A percentile compares a stretch with the other conserved stretches of the same genome.
Conservation (phyloP, 345 rosid species). For the Bruguiera gymnorhiza region DNA sequence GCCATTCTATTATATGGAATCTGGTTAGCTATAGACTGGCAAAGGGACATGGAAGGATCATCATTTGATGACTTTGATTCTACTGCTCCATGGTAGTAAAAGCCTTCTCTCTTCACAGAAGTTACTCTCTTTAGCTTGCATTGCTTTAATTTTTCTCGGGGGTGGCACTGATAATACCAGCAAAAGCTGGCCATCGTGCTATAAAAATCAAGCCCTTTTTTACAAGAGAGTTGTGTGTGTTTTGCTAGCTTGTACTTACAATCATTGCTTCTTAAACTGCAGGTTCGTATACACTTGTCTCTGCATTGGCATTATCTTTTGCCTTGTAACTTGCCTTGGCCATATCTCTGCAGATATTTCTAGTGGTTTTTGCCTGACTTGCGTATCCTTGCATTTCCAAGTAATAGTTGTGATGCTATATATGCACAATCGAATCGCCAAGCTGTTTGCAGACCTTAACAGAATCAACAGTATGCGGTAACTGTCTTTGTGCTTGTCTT, state of each 20-base stretch:
- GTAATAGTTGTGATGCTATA: neutral
- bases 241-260: neutral
- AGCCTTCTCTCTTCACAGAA: neutral
- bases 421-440: too few relatives aligned
- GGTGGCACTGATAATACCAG: too few relatives aligned
- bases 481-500: slow-evolving; percentile 38
- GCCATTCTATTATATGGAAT: slow-evolving; percentile 47
- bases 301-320: slow-evolving; percentile 35
- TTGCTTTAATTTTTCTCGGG: too few relatives aligned
- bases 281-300: slow-evolving; percentile 53
- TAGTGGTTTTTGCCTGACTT: slow-evolving; percentile 45
- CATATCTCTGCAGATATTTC: slow-evolving; percentile 47
- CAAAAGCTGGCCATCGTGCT: too few relatives aligned
- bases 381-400: slow-evolving; percentile 44
- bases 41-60: slow-evolving; percentile 36
- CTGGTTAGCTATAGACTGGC: slow-evolving; percentile 59
- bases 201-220: too few relatives aligned
- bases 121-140: too few relatives aligned
- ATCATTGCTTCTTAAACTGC: slow-evolving; percentile 18
- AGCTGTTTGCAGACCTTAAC: slow-evolving; percentile 17
- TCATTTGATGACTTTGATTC: slow-evolving; percentile 29
- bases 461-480: slow-evolving; percentile 29
- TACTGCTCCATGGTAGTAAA: slow-evolving; percentile 38
- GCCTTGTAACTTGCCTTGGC: slow-evolving; percentile 51
- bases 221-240: too few relatives aligned